Base-by-base conservation (phyloP, 768 basidiomycete species). In the Kwoniella dejecticola region DNA sequence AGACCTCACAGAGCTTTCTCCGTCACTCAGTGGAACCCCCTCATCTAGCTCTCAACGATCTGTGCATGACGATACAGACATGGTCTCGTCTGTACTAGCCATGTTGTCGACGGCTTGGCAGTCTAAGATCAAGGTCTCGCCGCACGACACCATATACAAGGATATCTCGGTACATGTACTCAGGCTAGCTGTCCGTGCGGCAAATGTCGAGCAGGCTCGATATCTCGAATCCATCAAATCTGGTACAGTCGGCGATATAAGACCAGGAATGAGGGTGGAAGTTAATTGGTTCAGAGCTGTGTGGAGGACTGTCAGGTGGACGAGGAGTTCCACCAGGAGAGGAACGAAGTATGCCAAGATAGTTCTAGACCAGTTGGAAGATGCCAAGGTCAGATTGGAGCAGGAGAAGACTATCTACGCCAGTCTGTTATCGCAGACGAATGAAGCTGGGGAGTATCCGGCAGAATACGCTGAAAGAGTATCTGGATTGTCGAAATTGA, bases 111-210 rank as follows among this genome's bases (percentile, higher is more conserved):
- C 42, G 19, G 38, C 60, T 11, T 62, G 60, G 60, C n/a, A 12
- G 21, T 38, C 41, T 1, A 62, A 55, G 26, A 50, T 52, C 45
- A 54, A 55, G 30, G 49, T 42, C 17, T 27, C 49, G 44, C 42
- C 58, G 6, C 36, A 53, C 52, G 60, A 62, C 19, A 62, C 60
- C 15, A 31, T 33, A 24, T 62, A 62, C 33, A 62, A 62, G 33
- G 45, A 54, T 23, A 36, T 62, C 21, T 53, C 60, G 12, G 15
- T 62, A 12, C 60, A 54, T 17, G 38, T 62, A 27, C 47, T 62
- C 12, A 29, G 52, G 41, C 21, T 55, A 31, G 60, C 60, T 15
- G 42, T 62, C 4, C 41, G 60, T 19, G 60, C 60, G 4, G 60
- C 60, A 23, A 38, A 62, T 19, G 44, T 46, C 19, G 60, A 62